A percentile compares a stretch with the other conserved stretches of the same genome.
phyloP scores from a whole-genome alignment of 2,329 filamentous ascomycete species.

The Venturia aucupariae region DNA sequence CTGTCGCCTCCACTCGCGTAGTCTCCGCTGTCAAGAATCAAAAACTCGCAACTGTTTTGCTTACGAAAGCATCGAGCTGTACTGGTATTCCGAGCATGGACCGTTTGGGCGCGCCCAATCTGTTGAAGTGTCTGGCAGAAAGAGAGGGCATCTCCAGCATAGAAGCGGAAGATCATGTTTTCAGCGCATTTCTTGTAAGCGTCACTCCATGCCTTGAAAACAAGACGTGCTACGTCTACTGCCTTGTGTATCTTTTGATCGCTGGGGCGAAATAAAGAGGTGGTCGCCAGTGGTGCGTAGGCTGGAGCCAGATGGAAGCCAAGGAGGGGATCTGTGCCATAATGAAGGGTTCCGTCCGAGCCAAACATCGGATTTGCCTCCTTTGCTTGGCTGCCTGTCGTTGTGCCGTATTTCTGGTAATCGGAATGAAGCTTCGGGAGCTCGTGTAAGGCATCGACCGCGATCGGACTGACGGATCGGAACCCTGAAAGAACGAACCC shows the following conservation, averaged over 20 bases:
- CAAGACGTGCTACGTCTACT: constrained; percentile 30
- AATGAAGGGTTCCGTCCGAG: constrained; percentile 33
- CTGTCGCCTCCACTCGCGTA: constrained; percentile 32
- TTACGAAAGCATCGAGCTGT: constrained; percentile 35
- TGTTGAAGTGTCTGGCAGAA: constrained; percentile 46
- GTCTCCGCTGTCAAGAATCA: constrained; percentile 35
- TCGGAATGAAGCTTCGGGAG: not conserved
- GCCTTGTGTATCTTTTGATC: not conserved
- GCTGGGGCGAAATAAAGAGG: not conserved
- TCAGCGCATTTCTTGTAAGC: constrained; percentile 29
- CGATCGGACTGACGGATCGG: not conserved
- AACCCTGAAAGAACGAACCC: not conserved
- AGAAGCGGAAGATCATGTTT: constrained; percentile 37
- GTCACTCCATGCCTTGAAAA: constrained; percentile 40
- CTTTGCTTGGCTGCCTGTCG: constrained; percentile 15
- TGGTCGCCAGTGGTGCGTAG: not conserved
- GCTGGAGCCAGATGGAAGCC: constrained; percentile 39
- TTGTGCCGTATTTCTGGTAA: constrained; percentile 14
- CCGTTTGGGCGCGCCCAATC: not conserved
- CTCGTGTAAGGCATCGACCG: constrained; percentile 7
- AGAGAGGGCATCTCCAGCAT: constrained; percentile 40
- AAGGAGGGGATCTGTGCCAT: constrained; percentile 42
- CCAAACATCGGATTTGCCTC: constrained; percentile 37
- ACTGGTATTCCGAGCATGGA: constrained; percentile 16
- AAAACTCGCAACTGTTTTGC: constrained; percentile 29